Base-by-base conservation (phyloP, 176 grass and related monocot species). In the Carex scoparia region DNA sequence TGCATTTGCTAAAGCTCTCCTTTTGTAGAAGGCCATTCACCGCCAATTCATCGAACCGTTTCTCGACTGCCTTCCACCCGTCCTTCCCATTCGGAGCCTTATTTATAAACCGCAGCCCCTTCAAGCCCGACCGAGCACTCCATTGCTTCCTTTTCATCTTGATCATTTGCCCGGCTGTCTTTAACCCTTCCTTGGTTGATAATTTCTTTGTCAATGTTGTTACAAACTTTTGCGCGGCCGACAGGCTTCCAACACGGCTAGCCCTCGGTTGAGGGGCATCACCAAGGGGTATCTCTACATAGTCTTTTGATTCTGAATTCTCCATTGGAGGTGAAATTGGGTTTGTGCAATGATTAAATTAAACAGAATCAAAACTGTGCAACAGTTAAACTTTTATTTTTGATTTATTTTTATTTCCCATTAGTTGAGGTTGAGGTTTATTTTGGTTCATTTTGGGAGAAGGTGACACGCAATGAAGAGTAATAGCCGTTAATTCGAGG, bases 1-100 rank as follows among this genome's bases (percentile, higher is more conserved):
- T 94, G 88, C 95, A 98, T 46, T 90, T 91, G 14, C 84, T 90
- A 67, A 98, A 98, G 69, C 84, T 89, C 83, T 98, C 92, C 79
- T 78, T 90, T 4, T 77, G 89, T 42, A 98, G 80, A 15, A 73
- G 62, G 3, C 91, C 89, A 60, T 87, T 80, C 5, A 33, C 49
- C 42, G 75, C 89, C 79, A 93, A 85, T 33, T 98, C 90, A 37
- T 94, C 88, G 65, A 98, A 98, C 7, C 92, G 79, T 86, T 93
- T 94, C 57, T 94, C 95, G 7, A 98, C 89, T n/a, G 80, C 49
- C 85, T 86, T 91, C 95, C 95, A 98, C 0, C 92, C 91, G 44
- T 91, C 92, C 76, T 98, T 91, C 14, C 93, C 91, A 0, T 70
- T 83, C 0, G 88, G 55, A 7, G 89, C 84, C 88, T 94, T 97